Evolutionary conservation across 2,329 filamentous ascomycete genomes (phyloP), one percentile per base, ranked within the genome.

Genomic region (Cryphonectria parasitica): DNA sequence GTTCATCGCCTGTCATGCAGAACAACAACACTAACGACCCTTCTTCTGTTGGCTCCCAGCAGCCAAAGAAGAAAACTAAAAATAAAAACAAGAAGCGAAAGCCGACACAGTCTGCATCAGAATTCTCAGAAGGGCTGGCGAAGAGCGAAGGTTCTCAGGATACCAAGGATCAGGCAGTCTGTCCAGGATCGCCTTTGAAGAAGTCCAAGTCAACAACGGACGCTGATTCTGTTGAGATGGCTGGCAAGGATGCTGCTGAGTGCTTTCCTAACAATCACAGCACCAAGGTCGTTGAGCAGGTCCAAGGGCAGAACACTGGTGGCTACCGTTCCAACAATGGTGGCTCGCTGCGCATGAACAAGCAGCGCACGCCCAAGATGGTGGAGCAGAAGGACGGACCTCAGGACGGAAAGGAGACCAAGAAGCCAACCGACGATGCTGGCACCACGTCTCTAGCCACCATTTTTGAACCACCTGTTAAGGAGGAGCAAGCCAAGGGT

Each of bases 311-410:
- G 25, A 69, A 22, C 31, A 28, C 52, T 10, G 68, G 6, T 17
- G 72, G 71, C 22, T 81, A 77, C 28, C 75, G 78, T 41, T 71
- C 74, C 54, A 72, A 75, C 36, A 76, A 75, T 31, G 79, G 79
- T n/a, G 79, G 79, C 31, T 82, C 81, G 4, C 74, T 82, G 41
- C 77, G 76, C 13, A 69, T 80, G 31, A 58, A 52, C 69, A 69
- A 69, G 45, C 45, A 61, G 25, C 66, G 39, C 3, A 66, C 61
- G 39, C 61, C 66, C 17, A 68, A 60, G 19, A 69, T 66, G 62
- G 43, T 63, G 8, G 41, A 68, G 54, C 69, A 72, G 52, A 41
- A 68, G 22, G 61, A 69, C 22, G 41, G 34, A 22, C 6, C 52
- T 25, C n/a, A 58, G 31, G 49, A 31, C 36, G 68, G 49, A 39